These are phyloP conservation scores for Aspergillus chevalieri DNA, from an alignment of 2,329 filamentous ascomycete genomes.

Conservation along the genomic window DNA sequence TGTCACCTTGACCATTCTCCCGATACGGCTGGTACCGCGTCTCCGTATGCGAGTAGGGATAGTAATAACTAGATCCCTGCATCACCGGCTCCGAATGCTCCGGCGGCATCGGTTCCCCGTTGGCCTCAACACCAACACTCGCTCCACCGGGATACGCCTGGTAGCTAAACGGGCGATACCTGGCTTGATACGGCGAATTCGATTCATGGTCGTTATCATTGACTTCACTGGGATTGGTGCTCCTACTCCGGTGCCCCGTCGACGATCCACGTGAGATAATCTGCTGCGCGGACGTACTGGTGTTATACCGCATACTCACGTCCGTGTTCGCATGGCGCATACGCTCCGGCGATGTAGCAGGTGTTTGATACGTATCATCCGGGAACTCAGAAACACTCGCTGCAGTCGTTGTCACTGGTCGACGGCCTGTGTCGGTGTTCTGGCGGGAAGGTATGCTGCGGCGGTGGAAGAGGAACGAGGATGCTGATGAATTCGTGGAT, in stretches of 20 bases:
- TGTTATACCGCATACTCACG: neutral
- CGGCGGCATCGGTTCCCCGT: too few species aligned
- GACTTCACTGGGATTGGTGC: neutral
- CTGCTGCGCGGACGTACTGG: neutral
- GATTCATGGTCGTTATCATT: neutral
- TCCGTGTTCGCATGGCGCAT: slow-evolving; percentile 13
- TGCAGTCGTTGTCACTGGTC: neutral
- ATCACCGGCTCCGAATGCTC: too few species aligned
- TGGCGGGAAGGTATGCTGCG: slow-evolving; percentile 19
- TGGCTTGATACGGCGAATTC: neutral
- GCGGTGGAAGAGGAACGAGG: slow-evolving; percentile 14
- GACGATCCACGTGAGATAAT: neutral
- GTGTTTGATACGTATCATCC: slow-evolving; percentile 15
- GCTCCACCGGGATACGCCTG: neutral
- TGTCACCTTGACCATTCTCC: too few species aligned
- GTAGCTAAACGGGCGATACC: neutral
- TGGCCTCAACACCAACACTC: neutral
- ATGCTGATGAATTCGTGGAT: neutral
- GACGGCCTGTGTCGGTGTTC: neutral
- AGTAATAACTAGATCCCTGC: too few species aligned
- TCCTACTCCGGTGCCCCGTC: neutral
- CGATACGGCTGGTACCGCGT: too few species aligned
- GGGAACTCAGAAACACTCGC: neutral
- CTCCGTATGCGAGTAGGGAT: too few species aligned
- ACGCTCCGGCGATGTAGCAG: slow-evolving; percentile 18